Evolutionary conservation across 1,284 basidiomycete species (phyloP).

Genomic region (Peniophora sp.): DNA sequence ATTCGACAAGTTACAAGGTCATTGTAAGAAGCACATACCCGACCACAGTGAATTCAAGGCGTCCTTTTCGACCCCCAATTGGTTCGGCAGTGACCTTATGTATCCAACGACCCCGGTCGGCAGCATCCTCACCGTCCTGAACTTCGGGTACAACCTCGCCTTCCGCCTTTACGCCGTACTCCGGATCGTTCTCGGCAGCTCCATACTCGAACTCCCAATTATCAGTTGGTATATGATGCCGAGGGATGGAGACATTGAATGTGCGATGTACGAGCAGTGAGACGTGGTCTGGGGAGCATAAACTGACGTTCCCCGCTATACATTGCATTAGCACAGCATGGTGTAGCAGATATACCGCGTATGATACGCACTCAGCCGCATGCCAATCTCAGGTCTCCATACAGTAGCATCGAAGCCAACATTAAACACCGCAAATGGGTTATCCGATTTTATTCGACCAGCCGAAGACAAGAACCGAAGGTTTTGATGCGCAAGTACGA

Average conservation of each 20-base stretch:
- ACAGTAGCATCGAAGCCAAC: conserved; percentile 80
- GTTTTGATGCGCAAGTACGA: conserved; percentile 83
- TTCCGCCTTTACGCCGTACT: conserved; percentile 35
- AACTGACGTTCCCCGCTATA: conserved; percentile 78
- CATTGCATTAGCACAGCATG: conserved; percentile 1
- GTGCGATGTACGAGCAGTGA: conserved; percentile 89
- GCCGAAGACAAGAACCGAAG: conserved; percentile 62
- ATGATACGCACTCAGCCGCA: conserved; percentile 63
- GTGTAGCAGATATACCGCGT: background rate
- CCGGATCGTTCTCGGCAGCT: conserved; percentile 68
- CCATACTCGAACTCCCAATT: conserved; percentile 86
- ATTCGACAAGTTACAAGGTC: background rate
- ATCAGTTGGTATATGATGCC: conserved; percentile 81
- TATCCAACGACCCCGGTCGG: conserved; percentile 68
- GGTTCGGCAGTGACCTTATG: conserved; percentile 62
- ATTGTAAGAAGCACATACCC: conserved; percentile 53
- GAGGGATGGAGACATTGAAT: conserved; percentile 96
- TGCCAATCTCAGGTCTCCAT: conserved; percentile 86
- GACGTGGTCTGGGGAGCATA: conserved; percentile 92
- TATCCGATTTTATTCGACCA: conserved; percentile 75
- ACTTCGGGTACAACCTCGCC: conserved; percentile 17
- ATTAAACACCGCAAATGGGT: conserved; percentile 76
- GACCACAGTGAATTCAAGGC: conserved; percentile 83
- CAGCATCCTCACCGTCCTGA: conserved; percentile 19
- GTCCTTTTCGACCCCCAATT: conserved; percentile 67